Percentiles rank a stretch among this genome's conserved stretches.
Evolutionary conservation across 2,329 filamentous ascomycete species (phyloP).

Genomic region (Parastagonospora nodorum): DNA sequence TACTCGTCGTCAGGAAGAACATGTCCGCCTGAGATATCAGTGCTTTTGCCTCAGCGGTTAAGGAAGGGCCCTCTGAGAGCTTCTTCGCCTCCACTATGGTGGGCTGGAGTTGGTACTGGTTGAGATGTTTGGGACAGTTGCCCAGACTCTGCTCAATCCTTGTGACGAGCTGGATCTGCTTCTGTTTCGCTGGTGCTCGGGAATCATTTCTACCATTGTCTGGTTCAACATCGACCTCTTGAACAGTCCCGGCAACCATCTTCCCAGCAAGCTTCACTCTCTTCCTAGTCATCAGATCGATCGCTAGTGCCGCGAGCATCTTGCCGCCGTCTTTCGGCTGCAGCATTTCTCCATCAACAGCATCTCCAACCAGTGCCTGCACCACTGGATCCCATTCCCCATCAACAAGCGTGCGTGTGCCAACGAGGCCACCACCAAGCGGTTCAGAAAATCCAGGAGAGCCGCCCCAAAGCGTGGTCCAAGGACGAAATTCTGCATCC

Average conservation of each 20-base stretch:
- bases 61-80: constrained; percentile 52
- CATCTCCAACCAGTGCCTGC: constrained; percentile 60
- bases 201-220: constrained; percentile 25
- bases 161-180: constrained; percentile 65
- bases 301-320: constrained; percentile 66
- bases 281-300: constrained; percentile 69
- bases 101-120: constrained; percentile 68
- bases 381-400: constrained; percentile 71
- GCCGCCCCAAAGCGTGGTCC: constrained; percentile 82
- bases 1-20: constrained; percentile 76
- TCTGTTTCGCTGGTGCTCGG: constrained; percentile 19
- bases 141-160: constrained; percentile 73
- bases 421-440: constrained; percentile 67
- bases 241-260: constrained; percentile 68
- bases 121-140: constrained; percentile 88
- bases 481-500: constrained; percentile 68
- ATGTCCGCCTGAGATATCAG: constrained; percentile 70
- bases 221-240: constrained; percentile 35
- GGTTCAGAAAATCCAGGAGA: constrained; percentile 68
- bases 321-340: constrained; percentile 42
- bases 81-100: constrained; percentile 60
- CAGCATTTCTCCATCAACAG: constrained; percentile 51
- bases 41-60: constrained; percentile 61
- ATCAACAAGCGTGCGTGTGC: constrained; percentile 66
- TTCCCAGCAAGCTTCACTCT: constrained; percentile 75